Conservation (phyloP, 2,329 filamentous ascomycete genomes). For the Pestalotiopsis sp. region DNA sequence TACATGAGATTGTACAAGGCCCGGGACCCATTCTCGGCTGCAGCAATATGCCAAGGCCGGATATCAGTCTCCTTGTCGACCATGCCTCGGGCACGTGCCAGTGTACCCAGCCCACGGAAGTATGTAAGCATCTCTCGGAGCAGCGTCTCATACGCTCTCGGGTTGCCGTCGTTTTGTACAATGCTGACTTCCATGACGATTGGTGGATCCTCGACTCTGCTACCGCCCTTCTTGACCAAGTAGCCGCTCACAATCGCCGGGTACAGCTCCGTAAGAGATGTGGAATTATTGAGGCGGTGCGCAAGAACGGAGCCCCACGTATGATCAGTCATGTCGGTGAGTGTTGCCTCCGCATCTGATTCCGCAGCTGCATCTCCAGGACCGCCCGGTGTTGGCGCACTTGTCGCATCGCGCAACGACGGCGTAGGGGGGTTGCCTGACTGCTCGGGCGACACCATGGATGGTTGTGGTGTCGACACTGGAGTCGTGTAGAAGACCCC, state of each 20-base stretch:
- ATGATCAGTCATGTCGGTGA: constrained; percentile 74
- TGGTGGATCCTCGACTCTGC: constrained; percentile 58
- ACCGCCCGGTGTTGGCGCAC: constrained; percentile 48
- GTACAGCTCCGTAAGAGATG: constrained; percentile 55
- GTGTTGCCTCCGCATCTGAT: constrained; percentile 65
- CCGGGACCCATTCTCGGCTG: constrained; percentile 68
- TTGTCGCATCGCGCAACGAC: constrained; percentile 36
- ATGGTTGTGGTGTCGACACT: constrained; percentile 67
- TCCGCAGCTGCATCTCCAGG: constrained; percentile 37
- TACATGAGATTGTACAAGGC: constrained; percentile 68
- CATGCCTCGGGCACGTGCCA: constrained; percentile 69
- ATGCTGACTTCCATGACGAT: constrained; percentile 66
- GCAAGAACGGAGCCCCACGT: constrained; percentile 74
- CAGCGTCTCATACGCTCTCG: constrained; percentile 62
- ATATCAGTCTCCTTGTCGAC: constrained; percentile 61
- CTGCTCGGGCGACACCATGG: constrained; percentile 63
- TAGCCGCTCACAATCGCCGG: constrained; percentile 67
- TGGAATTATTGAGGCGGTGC: constrained; percentile 65
- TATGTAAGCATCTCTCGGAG: constrained; percentile 71
- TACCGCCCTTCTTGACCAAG: constrained; percentile 64
- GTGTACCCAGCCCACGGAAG: constrained; percentile 68
- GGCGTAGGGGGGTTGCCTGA: constrained; percentile 54
- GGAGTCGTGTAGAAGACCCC: constrained; percentile 62
- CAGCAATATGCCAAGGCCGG: constrained; percentile 79
- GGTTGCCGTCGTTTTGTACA: constrained; percentile 57